These are phyloP conservation scores for Geum urbanum DNA, from an alignment of 306 rosid species.

Conservation along the genomic window DNA sequence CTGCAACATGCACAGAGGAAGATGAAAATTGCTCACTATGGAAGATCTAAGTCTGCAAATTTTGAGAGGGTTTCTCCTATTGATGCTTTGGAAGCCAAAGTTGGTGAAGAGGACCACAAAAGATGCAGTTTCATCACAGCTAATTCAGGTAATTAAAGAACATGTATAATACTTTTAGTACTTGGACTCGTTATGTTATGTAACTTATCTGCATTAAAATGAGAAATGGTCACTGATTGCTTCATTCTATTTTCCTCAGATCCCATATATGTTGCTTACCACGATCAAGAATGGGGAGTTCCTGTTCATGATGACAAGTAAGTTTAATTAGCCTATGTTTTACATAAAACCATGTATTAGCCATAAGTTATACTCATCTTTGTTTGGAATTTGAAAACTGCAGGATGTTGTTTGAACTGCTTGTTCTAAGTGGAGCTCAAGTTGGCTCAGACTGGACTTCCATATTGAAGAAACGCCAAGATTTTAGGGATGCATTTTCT, in stretches of 20 bases:
- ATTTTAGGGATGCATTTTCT: slow-evolving; percentile 83
- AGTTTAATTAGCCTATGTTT: slow-evolving; percentile 25
- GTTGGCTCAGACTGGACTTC: slow-evolving; percentile 99
- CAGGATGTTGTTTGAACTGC: slow-evolving; percentile 87
- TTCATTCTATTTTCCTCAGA: slow-evolving; percentile 29
- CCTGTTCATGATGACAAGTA: slow-evolving; percentile 97
- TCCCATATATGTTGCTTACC: slow-evolving; percentile 94
- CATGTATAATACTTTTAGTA: not conserved
- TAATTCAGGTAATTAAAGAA: slow-evolving; percentile 85
- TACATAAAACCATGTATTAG: not conserved
- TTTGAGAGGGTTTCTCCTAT: slow-evolving; percentile 57
- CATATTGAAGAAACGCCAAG: slow-evolving; percentile 81
- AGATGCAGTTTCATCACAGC: slow-evolving; percentile 92
- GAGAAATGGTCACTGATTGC: not conserved
- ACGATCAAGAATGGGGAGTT: slow-evolving; percentile 99
- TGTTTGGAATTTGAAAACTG: not conserved
- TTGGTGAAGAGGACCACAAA: slow-evolving; percentile 49
- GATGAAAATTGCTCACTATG: slow-evolving; percentile 90
- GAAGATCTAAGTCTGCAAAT: slow-evolving; percentile 91
- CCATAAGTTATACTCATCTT: not conserved
- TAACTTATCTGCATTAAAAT: not conserved
- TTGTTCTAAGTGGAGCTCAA: slow-evolving; percentile 85
- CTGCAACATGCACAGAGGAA: slow-evolving; percentile 85
- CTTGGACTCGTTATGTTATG: not conserved
- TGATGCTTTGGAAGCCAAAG: slow-evolving; percentile 35